Percentiles rank a stretch among this genome's conserved stretches.
These are phyloP conservation scores for Calonectria pseudoturangicola DNA, from an alignment of 2,329 filamentous ascomycete genomes.

Conservation along the genomic window DNA sequence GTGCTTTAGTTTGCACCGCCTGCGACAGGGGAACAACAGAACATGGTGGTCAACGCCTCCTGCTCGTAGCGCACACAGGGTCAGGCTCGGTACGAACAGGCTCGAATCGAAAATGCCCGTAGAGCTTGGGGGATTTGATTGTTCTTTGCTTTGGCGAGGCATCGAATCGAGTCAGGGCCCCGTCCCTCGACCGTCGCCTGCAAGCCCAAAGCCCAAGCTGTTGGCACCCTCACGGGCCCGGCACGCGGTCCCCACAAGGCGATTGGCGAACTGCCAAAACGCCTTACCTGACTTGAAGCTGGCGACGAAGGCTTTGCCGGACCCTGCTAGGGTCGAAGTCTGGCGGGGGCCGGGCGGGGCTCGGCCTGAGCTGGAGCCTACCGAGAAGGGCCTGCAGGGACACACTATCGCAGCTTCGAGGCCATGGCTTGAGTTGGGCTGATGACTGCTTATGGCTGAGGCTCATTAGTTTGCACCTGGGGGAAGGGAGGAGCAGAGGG, in stretches of 20 bases:
- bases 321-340: conserved; percentile 47
- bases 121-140: neutral
- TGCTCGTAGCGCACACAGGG: neutral
- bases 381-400: conserved; percentile 26
- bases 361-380: conserved; percentile 41
- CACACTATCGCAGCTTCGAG: conserved; percentile 14
- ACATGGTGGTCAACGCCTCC: too few species aligned
- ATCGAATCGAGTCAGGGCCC: conserved; percentile 10
- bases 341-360: conserved; percentile 48
- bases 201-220: neutral
- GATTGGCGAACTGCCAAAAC: conserved; percentile 40
- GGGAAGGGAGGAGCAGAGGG: conserved; percentile 2
- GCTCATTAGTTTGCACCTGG: conserved; percentile 19
- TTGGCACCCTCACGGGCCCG: conserved; percentile 1
- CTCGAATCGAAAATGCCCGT: neutral
- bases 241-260: conserved; percentile 29
- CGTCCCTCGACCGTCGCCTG: neutral
- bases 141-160: neutral
- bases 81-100: neutral
- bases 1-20: conserved; percentile 20
- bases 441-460: conserved; percentile 38
- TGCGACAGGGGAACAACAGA: neutral
- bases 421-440: conserved; percentile 33
- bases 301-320: conserved; percentile 44
- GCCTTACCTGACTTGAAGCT: conserved; percentile 44